Percentiles rank a stretch among this genome's conserved stretches.
phyloP scores from a whole-genome alignment of 176 grass and related monocot species.

The Thinopyrum elongatum region DNA sequence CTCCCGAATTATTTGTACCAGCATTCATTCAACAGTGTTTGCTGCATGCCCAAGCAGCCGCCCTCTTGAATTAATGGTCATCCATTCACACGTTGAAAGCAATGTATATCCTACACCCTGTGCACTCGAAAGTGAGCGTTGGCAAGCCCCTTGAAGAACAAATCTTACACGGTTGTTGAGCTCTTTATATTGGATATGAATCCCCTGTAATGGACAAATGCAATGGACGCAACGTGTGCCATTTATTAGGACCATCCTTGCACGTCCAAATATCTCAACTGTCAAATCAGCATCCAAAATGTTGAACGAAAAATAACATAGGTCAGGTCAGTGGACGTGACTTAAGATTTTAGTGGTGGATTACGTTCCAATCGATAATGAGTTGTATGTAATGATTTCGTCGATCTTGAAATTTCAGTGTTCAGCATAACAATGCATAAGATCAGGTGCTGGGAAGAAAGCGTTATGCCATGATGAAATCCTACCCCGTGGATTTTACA shows the following conservation, averaged over 20 bases:
- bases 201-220: background rate
- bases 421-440: no score
- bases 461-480: no score
- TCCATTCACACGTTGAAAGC: conserved; percentile 12
- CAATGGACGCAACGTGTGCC: background rate
- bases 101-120: background rate
- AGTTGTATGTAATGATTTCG: no score
- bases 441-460: no score
- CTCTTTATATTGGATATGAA: background rate
- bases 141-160: background rate
- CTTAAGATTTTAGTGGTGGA: no score
- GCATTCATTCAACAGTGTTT: background rate
- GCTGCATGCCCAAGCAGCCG: background rate
- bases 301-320: background rate
- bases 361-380: no score
- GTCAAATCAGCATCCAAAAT: background rate
- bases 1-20: background rate
- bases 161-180: background rate
- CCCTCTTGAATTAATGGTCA: background rate
- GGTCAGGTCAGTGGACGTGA: no score
- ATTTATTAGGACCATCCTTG: background rate
- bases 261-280: background rate
- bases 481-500: no score
- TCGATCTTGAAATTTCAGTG: no score
- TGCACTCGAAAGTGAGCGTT: background rate